Percentiles rank a stretch among this genome's conserved stretches.
phyloP scores from a whole-genome alignment of 352 stramenopile genomes.

The Phytophthora syringae region DNA sequence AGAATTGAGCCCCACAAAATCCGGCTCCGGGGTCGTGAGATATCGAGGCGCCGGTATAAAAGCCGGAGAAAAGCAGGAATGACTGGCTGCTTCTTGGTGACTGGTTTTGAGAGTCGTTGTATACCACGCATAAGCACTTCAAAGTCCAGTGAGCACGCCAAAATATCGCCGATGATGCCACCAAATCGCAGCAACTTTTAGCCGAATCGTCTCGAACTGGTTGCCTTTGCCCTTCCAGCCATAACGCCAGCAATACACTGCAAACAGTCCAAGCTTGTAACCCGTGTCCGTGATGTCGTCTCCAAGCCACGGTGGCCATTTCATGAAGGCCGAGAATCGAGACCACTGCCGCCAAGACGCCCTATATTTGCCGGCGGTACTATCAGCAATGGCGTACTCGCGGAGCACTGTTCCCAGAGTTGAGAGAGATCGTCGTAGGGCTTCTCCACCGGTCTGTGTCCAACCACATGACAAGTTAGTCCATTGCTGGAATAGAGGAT shows the following conservation, averaged over 20 bases:
- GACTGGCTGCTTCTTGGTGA: neutral
- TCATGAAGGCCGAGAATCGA: slow-evolving; percentile 1
- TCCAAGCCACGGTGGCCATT: neutral
- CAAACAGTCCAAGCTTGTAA: slow-evolving; percentile 1
- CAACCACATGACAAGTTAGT: slow-evolving; percentile 16
- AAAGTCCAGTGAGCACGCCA: neutral
- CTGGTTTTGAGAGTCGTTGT: neutral
- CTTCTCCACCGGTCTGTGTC: neutral
- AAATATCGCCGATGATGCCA: no score
- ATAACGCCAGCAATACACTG: slow-evolving; percentile 4
- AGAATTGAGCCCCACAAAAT: no score
- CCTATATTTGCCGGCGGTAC: slow-evolving; percentile 14
- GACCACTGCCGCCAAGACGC: slow-evolving; percentile 13
- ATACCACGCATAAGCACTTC: slow-evolving; percentile 2
- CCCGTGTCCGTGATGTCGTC: neutral
- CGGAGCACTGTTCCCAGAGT: slow-evolving; percentile 8
- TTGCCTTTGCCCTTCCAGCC: neutral
- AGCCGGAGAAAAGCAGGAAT: no score
- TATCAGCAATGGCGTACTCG: slow-evolving; percentile 2
- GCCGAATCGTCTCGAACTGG: slow-evolving; percentile 1
- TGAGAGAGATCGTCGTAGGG: slow-evolving; percentile 25
- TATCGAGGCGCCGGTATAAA: no score
- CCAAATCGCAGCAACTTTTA: neutral
- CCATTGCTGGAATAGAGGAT: slow-evolving; percentile 4
- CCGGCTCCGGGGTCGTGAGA: no score